These are phyloP conservation scores for Penicillium macrosclerotiorum DNA, from an alignment of 495 filamentous ascomycete genomes.

Conservation along the genomic window DNA sequence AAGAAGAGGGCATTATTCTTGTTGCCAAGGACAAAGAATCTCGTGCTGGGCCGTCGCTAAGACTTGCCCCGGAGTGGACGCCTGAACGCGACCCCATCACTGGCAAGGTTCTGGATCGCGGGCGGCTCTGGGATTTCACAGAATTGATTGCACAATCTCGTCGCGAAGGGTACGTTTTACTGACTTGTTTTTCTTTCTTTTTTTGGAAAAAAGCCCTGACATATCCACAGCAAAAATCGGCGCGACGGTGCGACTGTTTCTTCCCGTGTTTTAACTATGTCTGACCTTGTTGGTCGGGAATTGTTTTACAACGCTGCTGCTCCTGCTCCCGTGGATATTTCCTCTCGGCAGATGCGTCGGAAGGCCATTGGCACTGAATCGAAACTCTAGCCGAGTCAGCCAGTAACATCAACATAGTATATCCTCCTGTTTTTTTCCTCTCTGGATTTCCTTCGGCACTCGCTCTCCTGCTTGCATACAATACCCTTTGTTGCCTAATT, in stretches of 20 bases:
- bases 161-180: constrained; percentile 66
- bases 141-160: constrained; percentile 79
- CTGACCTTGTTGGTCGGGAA: constrained; percentile 56
- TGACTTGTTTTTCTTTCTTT: no score
- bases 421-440: background rate
- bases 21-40: constrained; percentile 60
- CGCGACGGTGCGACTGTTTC: constrained; percentile 88
- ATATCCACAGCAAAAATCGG: constrained; percentile 86
- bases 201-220: no score
- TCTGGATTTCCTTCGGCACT: background rate
- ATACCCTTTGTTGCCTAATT: background rate
- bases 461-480: no score
- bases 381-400: constrained; percentile 32
- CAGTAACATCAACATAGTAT: background rate
- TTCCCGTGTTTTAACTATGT: constrained; percentile 73
- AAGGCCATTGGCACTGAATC: constrained; percentile 36
- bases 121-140: constrained; percentile 84
- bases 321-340: constrained; percentile 30
- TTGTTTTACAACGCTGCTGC: constrained; percentile 44
- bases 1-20: constrained; percentile 85
- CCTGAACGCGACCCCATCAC: constrained; percentile 61
- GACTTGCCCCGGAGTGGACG: constrained; percentile 74
- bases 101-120: constrained; percentile 62
- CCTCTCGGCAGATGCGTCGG: constrained; percentile 37
- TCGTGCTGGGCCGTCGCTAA: constrained; percentile 56